Conservation (phyloP, 257 asterid genomes). For the Salvia hispanica region DNA sequence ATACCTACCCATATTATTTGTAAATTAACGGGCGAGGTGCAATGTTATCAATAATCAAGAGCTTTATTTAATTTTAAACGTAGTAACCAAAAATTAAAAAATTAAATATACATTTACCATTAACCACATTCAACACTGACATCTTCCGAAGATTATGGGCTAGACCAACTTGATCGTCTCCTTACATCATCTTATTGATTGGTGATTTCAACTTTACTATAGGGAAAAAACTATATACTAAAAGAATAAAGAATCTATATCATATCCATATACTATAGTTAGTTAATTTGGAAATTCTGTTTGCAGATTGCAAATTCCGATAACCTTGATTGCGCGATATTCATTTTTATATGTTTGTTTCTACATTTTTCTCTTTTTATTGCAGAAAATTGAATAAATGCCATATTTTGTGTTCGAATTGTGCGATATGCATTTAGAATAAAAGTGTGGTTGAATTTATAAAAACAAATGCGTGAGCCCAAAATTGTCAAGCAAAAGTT, state of each 20-base stretch:
- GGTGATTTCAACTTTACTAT: not conserved
- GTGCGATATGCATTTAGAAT: constrained; percentile 5
- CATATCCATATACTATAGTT: constrained; percentile 25
- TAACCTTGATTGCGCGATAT: constrained; percentile 16
- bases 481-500: too few species aligned
- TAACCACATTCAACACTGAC: not conserved
- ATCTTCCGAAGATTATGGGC: constrained; percentile 11
- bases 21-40: too few species aligned
- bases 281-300: constrained; percentile 20
- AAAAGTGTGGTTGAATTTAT: constrained; percentile 18
- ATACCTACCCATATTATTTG: too few species aligned
- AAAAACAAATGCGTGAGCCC: too few species aligned
- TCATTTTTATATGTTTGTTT: not conserved
- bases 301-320: constrained; percentile 35
- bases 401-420: constrained; percentile 7
- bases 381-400: not conserved
- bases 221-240: not conserved
- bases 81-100: not conserved
- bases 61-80: too few species aligned
- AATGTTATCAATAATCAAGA: too few species aligned
- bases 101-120: not conserved
- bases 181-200: constrained; percentile 13
- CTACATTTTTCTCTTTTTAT: not conserved
- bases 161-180: constrained; percentile 18
- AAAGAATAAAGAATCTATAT: not conserved